Evolutionary conservation across 1,139 yeast genomes (phyloP), one percentile per base, ranked within the genome.

Genomic region (Sugiyamaella grinbergsii): DNA sequence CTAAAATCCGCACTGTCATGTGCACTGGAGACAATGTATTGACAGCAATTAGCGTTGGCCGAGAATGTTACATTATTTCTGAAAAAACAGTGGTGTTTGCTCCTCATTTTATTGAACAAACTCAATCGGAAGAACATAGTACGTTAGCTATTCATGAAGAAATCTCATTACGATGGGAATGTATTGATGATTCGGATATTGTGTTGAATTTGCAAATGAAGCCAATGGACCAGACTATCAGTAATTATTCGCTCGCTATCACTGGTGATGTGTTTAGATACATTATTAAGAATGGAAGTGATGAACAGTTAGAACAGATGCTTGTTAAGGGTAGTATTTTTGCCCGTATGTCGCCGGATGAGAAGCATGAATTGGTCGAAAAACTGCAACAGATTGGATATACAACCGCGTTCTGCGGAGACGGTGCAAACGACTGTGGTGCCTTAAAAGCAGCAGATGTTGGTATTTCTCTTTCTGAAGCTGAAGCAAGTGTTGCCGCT

Each of bases 341-440:
- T 71, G 98, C 98, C 0, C 77, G 99, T 58, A 93, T 93, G 99
- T 91, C 98, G 0, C 99, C 99, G 0, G 98, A 93, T 68, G 99
- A 93, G 65, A 93, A 93, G 65, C 96, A 93, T 66, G 98, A 93
- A 69, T 74, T 93, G 48, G 97, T 93, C 26, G 93, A 87, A 61
- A 90, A 86, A 64, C 71, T 93, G 20, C 96, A 90, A 67, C 77
- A 75, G 32, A 66, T 93, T 20, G 96, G 89, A 62, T 93, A 91
- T 65, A 89, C 96, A 0, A 95, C 90, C 40, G 96, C 98, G 1
- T 93, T 93, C 69, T 91, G 98, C 71, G 99, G 99, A 31, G 99
- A 93, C 71, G 99, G 78, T 19, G 78, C 78, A 22, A 74, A 93
- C 69, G 99, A 93, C 67, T 93, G 98, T 71, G 98, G 98, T 60